A percentile compares a stretch with the other conserved stretches of the same genome.
These are phyloP conservation scores for Monosporozyma unispora DNA, from an alignment of 805 yeast genomes.

Conservation along the genomic window DNA sequence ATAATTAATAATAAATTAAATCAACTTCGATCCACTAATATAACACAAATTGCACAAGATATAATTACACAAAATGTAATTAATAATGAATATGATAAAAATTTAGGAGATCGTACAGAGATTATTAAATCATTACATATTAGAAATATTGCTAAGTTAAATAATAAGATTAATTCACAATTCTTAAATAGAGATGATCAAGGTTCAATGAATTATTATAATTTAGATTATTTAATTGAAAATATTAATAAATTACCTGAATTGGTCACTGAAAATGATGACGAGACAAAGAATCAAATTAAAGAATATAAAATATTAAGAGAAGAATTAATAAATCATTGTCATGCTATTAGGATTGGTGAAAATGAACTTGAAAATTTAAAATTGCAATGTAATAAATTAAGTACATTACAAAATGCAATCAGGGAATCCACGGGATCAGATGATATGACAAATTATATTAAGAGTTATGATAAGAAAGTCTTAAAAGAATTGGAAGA, in stretches of 20 bases:
- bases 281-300: slow-evolving; percentile 10
- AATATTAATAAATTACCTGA: slow-evolving; percentile 22
- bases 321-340: slow-evolving; percentile 12
- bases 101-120: slow-evolving; percentile 10
- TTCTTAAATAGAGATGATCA: not conserved
- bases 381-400: slow-evolving; percentile 4
- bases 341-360: slow-evolving; percentile 14
- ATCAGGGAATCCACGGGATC: slow-evolving; percentile 5
- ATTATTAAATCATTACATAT: slow-evolving; percentile 9
- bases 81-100: slow-evolving; percentile 14
- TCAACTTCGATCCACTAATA: slow-evolving; percentile 1
- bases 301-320: slow-evolving; percentile 21
- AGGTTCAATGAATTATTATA: not conserved
- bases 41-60: slow-evolving; percentile 11
- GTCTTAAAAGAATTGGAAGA: slow-evolving; percentile 12
- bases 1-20: slow-evolving; percentile 6
- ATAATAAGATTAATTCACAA: not conserved
- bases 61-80: slow-evolving; percentile 10
- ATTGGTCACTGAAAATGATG: slow-evolving; percentile 6
- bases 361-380: slow-evolving; percentile 5
- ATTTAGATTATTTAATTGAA: slow-evolving; percentile 12
- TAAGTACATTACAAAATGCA: slow-evolving; percentile 6
- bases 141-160: not conserved
- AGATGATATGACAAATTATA: slow-evolving; percentile 8
- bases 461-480: slow-evolving; percentile 7